Percentiles rank a stretch among this genome's conserved stretches.
Conservation (phyloP, 2,329 filamentous ascomycete species). For the Exserohilum rostratum region DNA sequence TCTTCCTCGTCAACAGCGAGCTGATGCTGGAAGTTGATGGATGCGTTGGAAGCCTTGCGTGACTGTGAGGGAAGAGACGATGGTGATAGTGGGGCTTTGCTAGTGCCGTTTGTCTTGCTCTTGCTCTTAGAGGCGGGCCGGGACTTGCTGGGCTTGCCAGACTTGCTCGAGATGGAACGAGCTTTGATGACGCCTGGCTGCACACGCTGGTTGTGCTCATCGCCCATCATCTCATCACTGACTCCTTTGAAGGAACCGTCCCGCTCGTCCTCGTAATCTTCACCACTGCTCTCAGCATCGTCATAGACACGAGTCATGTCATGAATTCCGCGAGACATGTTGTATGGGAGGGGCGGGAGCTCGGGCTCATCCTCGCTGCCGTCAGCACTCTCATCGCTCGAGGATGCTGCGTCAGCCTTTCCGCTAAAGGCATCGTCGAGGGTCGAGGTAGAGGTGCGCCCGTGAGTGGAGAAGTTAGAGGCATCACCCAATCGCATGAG, state of each 20-base stretch:
- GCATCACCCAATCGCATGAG: conserved; percentile 95
- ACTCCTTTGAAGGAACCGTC: conserved; percentile 62
- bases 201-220: conserved; percentile 49
- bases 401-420: conserved; percentile 70
- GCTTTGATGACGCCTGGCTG: conserved; percentile 50
- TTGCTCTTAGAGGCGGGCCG: conserved; percentile 60
- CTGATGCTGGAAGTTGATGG: conserved; percentile 68
- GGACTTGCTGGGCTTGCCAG: conserved; percentile 48
- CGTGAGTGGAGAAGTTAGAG: conserved; percentile 84
- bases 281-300: conserved; percentile 63
- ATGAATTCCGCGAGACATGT: conserved; percentile 25
- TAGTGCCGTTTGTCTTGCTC: conserved; percentile 49
- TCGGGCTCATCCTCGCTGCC: conserved; percentile 67
- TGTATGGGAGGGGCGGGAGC: conserved; percentile 46
- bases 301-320: conserved; percentile 54
- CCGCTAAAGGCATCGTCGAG: conserved; percentile 93
- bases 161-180: conserved; percentile 48
- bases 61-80: conserved; percentile 70
- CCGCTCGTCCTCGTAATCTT: conserved; percentile 61
- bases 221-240: conserved; percentile 54
- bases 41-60: conserved; percentile 76
- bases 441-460: conserved; percentile 90
- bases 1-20: conserved; percentile 80
- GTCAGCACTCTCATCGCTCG: conserved; percentile 68
- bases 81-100: conserved; percentile 58